Percentiles rank a stretch among this genome's conserved stretches.
phyloP scores from a whole-genome alignment of 805 yeast genomes.

The Sugiyamaella smithiae region DNA sequence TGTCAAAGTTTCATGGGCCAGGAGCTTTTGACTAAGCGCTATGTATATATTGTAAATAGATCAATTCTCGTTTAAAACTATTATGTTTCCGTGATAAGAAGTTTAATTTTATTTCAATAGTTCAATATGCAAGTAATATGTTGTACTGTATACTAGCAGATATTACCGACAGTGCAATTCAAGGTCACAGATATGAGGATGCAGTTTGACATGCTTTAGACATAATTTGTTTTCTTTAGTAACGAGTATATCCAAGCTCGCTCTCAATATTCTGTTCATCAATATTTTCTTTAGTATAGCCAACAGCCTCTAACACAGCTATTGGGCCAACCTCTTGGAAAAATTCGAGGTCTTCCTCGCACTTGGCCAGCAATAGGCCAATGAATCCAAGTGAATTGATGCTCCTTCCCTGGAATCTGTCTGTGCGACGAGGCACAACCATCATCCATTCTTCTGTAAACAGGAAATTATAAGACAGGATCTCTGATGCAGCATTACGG shows the following conservation, averaged over 20 bases:
- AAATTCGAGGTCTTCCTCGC: constrained; percentile 48
- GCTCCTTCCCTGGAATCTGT: constrained; percentile 46
- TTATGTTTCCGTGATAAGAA: no score
- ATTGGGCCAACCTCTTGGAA: constrained; percentile 42
- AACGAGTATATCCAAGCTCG: constrained; percentile 16
- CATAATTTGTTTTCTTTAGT: no score
- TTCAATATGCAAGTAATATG: no score
- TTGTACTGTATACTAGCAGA: no score
- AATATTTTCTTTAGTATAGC: constrained; percentile 46
- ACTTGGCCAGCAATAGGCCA: constrained; percentile 76
- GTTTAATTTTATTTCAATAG: no score
- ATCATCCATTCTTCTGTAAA: constrained; percentile 82
- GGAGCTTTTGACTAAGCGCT: constrained; percentile 19
- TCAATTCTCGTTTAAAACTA: no score
- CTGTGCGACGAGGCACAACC: constrained; percentile 73
- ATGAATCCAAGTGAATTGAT: constrained; percentile 78
- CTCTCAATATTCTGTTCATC: constrained; percentile 25
- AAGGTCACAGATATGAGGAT: no score
- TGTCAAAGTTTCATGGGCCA: constrained; percentile 32
- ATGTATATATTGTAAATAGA: constrained; percentile 5
- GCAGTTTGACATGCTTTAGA: no score
- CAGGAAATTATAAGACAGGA: constrained; percentile 73
- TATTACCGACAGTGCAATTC: no score
- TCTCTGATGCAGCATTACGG: constrained; percentile 28
- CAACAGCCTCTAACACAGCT: constrained; percentile 59